Percentiles rank a stretch among this genome's conserved stretches.
Evolutionary conservation across 164 flowering plant species (phyloP).

Genomic region (Akebia trifoliata): DNA sequence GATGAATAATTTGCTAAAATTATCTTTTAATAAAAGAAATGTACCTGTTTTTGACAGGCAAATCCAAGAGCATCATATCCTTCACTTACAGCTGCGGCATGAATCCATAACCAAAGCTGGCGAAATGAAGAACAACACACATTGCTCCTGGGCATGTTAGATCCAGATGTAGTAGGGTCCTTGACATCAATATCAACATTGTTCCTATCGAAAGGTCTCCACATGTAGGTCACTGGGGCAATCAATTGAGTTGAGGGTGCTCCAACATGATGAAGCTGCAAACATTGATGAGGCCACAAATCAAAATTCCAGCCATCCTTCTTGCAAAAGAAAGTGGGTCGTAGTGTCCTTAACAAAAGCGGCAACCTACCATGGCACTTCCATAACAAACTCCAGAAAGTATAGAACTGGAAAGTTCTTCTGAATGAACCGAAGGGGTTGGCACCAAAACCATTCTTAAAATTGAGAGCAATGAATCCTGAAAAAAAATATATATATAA

Average conservation of each 20-base stretch:
- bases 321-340: neutral
- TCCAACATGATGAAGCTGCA: conserved; percentile 77
- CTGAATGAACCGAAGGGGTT: conserved; percentile 27
- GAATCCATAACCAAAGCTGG: conserved; percentile 85
- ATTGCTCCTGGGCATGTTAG: conserved; percentile 6
- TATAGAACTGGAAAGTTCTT: conserved; percentile 26
- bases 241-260: conserved; percentile 38
- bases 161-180: conserved; percentile 10
- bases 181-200: conserved; percentile 14
- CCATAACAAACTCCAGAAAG: conserved; percentile 57
- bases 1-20: neutral
- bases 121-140: conserved; percentile 28
- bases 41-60: conserved; percentile 66
- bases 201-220: conserved; percentile 45
- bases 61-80: conserved; percentile 52
- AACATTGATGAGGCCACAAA: conserved; percentile 1
- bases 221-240: conserved; percentile 88
- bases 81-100: conserved; percentile 70
- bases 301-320: neutral
- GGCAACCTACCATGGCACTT: conserved; percentile 59
- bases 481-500: conserved; percentile 15
- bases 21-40: neutral
- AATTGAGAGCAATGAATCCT: conserved; percentile 56
- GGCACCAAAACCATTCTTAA: conserved; percentile 57
- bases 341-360: conserved; percentile 7